Percentiles rank a stretch among this genome's conserved stretches.
These are phyloP conservation scores for Aspergillus hiratsukae DNA, from an alignment of 2,329 filamentous ascomycete species.

Conservation along the genomic window DNA sequence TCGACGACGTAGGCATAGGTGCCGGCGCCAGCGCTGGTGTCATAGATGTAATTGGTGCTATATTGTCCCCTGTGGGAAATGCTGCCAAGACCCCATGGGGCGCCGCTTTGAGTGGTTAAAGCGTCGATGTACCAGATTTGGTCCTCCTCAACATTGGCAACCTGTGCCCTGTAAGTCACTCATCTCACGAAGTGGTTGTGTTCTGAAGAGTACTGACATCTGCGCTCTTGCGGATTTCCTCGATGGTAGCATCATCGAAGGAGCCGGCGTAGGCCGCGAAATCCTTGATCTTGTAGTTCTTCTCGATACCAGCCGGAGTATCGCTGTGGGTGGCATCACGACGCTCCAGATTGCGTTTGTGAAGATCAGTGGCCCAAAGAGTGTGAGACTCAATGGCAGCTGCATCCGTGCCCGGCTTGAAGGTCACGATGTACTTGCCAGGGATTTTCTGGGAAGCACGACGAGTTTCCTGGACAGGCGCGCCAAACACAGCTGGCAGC, in stretches of 20 bases:
- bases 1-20: conserved; percentile 37
- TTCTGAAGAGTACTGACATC: conserved; percentile 23
- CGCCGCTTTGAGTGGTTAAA: conserved; percentile 19
- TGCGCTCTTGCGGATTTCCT: conserved; percentile 34
- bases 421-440: conserved; percentile 23
- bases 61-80: conserved; percentile 24
- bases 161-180: conserved; percentile 9
- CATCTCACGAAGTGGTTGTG: not conserved
- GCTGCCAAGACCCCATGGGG: conserved; percentile 35
- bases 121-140: conserved; percentile 18
- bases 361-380: conserved; percentile 17
- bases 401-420: conserved; percentile 16
- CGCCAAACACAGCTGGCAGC: conserved; percentile 18
- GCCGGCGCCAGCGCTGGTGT: conserved; percentile 31
- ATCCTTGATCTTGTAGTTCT: conserved; percentile 39
- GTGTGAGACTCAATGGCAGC: conserved; percentile 17
- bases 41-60: conserved; percentile 31
- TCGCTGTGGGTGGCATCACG: conserved; percentile 9
- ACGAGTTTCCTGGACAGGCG: conserved; percentile 11
- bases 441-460: conserved; percentile 12
- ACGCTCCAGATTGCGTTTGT: conserved; percentile 16
- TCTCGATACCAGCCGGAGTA: conserved; percentile 32
- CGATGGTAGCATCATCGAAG: conserved; percentile 42
- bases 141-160: conserved; percentile 23
- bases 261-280: conserved; percentile 43